Percentiles rank a stretch among this genome's conserved stretches.
phyloP scores from a whole-genome alignment of 768 basidiomycete species.

The Russula lepida region DNA sequence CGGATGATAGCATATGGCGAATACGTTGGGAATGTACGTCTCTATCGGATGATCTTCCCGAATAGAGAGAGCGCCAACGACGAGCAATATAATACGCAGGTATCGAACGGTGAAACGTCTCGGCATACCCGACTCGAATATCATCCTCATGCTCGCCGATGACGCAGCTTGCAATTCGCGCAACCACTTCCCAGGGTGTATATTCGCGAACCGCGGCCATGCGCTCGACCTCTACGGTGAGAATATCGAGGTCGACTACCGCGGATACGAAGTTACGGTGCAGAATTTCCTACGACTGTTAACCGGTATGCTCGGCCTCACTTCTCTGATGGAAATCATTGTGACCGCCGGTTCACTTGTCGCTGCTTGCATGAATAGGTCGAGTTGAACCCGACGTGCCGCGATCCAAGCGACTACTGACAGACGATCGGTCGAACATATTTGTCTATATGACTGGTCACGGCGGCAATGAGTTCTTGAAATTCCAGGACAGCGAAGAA shows the following conservation, averaged over 20 bases:
- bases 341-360: not conserved
- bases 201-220: slow-evolving; percentile 81
- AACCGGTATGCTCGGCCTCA: slow-evolving; percentile 54
- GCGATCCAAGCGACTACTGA: slow-evolving; percentile 84
- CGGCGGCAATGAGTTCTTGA: slow-evolving; percentile 96
- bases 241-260: slow-evolving; percentile 95
- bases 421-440: slow-evolving; percentile 85
- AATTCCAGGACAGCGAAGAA: slow-evolving; percentile 98
- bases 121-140: slow-evolving; percentile 97
- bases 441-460: slow-evolving; percentile 99
- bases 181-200: slow-evolving; percentile 86
- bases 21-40: slow-evolving; percentile 89
- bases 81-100: slow-evolving; percentile 35
- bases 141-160: slow-evolving; percentile 98
- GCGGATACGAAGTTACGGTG: slow-evolving; percentile 96
- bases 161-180: slow-evolving; percentile 91
- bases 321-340: not conserved
- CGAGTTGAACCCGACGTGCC: slow-evolving; percentile 79
- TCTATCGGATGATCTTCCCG: not conserved
- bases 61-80: not conserved
- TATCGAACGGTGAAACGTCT: slow-evolving; percentile 97
- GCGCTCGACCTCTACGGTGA: slow-evolving; percentile 89
- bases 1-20: slow-evolving; percentile 82
- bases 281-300: slow-evolving; percentile 90
- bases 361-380: slow-evolving; percentile 38